These are phyloP conservation scores for Nicotiana rustica DNA, from an alignment of 305 asterid genomes.

Conservation along the genomic window DNA sequence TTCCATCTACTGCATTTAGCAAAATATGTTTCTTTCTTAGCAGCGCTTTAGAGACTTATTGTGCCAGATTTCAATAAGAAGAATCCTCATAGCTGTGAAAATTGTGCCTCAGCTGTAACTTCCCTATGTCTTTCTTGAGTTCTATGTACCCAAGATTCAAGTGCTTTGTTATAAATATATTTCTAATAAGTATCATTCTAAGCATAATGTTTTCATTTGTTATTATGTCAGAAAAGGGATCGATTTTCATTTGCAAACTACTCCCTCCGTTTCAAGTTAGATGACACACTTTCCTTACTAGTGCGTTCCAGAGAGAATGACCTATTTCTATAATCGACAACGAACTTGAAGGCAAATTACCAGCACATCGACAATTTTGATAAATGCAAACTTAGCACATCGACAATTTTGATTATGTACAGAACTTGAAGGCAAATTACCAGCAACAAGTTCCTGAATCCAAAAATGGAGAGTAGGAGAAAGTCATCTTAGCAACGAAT, in stretches of 20 bases:
- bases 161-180: too few relatives aligned
- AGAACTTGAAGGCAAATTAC: conserved; percentile 27
- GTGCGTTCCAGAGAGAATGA: too few relatives aligned
- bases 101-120: neutral
- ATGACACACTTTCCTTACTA: too few relatives aligned
- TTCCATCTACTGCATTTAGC: neutral
- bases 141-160: too few relatives aligned
- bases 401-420: neutral
- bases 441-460: conserved; percentile 40
- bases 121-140: too few relatives aligned
- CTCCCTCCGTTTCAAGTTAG: neutral
- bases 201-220: neutral
- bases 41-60: neutral
- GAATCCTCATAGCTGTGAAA: too few relatives aligned
- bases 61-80: neutral
- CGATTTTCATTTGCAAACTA: neutral
- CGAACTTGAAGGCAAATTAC: too few relatives aligned
- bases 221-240: neutral
- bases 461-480: conserved; percentile 17
- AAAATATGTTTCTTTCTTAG: neutral
- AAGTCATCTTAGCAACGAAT: too few relatives aligned
- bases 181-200: neutral
- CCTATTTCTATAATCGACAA: too few relatives aligned
- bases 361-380: too few relatives aligned
- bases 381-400: neutral